These are phyloP conservation scores for Flaveria ramosissima DNA, from an alignment of 129 eudicot species.

Conservation along the genomic window DNA sequence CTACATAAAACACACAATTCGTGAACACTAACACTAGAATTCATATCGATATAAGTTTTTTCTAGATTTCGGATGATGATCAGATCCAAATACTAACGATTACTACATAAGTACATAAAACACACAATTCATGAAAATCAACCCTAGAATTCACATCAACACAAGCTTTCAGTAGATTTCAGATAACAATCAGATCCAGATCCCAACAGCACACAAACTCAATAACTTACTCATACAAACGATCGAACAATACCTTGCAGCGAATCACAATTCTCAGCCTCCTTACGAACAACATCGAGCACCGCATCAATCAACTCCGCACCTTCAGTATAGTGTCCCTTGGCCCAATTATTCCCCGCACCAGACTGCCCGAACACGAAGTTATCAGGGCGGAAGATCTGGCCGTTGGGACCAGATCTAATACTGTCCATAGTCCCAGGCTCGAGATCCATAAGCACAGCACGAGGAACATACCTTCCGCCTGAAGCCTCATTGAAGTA, in stretches of 20 bases:
- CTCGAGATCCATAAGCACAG: constrained; percentile 95
- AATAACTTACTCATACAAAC: too few relatives aligned
- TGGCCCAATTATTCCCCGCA: constrained; percentile 93
- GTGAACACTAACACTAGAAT: neutral
- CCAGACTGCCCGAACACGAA: constrained; percentile 89
- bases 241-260: constrained; percentile 64
- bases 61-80: neutral
- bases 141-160: constrained; percentile 11
- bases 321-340: constrained; percentile 93
- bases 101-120: neutral
- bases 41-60: neutral
- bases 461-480: constrained; percentile 87
- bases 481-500: constrained; percentile 87
- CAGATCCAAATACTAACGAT: constrained; percentile 11
- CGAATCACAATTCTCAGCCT: constrained; percentile 88
- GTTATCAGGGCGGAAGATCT: constrained; percentile 89
- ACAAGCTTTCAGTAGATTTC: neutral
- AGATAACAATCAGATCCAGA: constrained; percentile 12
- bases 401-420: constrained; percentile 81
- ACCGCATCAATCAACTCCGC: constrained; percentile 90
- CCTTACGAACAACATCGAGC: constrained; percentile 89
- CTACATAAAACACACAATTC: neutral
- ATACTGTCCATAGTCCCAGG: constrained; percentile 97
- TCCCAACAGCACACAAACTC: constrained; percentile 2
- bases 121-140: neutral